phyloP scores from a whole-genome alignment of 192 early-diverging fungal genomes.

The Gigaspora rosea region DNA sequence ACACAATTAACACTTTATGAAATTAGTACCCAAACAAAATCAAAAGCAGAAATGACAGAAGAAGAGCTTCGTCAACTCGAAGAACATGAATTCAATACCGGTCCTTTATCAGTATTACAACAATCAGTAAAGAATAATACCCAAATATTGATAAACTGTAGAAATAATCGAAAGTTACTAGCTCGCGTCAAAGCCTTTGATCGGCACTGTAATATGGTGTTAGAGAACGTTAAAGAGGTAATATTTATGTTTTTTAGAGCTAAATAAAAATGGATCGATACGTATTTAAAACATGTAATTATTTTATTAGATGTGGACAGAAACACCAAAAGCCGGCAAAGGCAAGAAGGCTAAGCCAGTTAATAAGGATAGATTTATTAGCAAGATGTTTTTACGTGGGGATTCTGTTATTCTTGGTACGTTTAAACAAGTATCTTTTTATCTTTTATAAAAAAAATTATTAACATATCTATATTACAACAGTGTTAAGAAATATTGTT shows the following conservation, averaged over 20 bases:
- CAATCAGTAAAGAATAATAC: conserved; percentile 94
- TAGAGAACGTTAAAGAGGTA: conserved; percentile 98
- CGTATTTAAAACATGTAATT: too few relatives aligned
- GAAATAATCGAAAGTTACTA: conserved; percentile 97
- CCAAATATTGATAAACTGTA: conserved; percentile 94
- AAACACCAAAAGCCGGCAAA: conserved; percentile 87
- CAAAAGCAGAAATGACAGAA: conserved; percentile 77
- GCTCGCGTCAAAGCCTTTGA: conserved; percentile 99
- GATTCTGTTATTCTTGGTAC: conserved; percentile 90
- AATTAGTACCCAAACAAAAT: conserved; percentile 33
- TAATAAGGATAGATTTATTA: conserved; percentile 98
- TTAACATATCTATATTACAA: background rate
- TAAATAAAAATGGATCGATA: too few relatives aligned
- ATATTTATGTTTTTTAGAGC: too few relatives aligned
- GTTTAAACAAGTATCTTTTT: conserved; percentile 13
- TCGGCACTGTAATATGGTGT: conserved; percentile 99
- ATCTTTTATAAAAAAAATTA: background rate
- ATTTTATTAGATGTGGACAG: conserved; percentile 86
- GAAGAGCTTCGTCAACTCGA: conserved; percentile 89
- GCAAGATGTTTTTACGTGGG: conserved; percentile 97
- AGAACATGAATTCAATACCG: conserved; percentile 94
- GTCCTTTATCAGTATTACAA: conserved; percentile 93
- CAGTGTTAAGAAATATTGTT: conserved; percentile 49
- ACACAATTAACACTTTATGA: too few relatives aligned
- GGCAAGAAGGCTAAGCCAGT: conserved; percentile 96